Conservation (phyloP, 805 yeast species). For the Candida lessepsii region DNA sequence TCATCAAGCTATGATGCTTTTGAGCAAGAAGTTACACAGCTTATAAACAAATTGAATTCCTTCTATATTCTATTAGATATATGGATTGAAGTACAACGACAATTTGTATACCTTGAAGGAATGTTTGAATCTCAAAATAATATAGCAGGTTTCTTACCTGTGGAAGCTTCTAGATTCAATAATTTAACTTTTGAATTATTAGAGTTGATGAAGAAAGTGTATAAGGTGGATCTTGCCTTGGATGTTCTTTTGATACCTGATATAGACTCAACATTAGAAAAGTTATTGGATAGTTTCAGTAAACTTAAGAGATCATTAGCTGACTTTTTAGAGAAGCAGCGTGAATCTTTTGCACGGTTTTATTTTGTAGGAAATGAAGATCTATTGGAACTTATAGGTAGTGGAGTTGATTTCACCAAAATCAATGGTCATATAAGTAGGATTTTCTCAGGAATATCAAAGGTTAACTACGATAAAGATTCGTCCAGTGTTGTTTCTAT, state of each 20-base stretch:
- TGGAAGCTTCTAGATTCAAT: constrained; percentile 66
- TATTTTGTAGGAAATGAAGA: constrained; percentile 92
- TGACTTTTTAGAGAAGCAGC: constrained; percentile 77
- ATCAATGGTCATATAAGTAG: constrained; percentile 63
- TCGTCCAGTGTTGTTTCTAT: constrained; percentile 44
- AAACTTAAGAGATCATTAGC: constrained; percentile 64
- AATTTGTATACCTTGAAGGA: constrained; percentile 84
- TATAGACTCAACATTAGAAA: constrained; percentile 45
- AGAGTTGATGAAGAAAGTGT: constrained; percentile 48
- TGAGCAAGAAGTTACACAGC: constrained; percentile 51
- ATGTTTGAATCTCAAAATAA: constrained; percentile 61
- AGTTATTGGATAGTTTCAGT: constrained; percentile 53
- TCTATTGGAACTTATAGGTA: constrained; percentile 76
- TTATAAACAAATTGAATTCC: constrained; percentile 56
- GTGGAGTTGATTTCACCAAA: constrained; percentile 43
- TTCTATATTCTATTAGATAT: constrained; percentile 53
- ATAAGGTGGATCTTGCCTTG: constrained; percentile 49
- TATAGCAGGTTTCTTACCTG: constrained; percentile 60
- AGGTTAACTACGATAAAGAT: constrained; percentile 36
- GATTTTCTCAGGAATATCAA: constrained; percentile 66
- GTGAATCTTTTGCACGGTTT: constrained; percentile 75
- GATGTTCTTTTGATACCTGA: constrained; percentile 56
- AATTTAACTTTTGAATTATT: constrained; percentile 61
- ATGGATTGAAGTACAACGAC: constrained; percentile 86
- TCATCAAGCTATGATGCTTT: constrained; percentile 63